Percentiles rank a stretch among this genome's conserved stretches.
These are phyloP conservation scores for Dendrobium officinale DNA, from an alignment of 106 monocot genomes.

Conservation along the genomic window DNA sequence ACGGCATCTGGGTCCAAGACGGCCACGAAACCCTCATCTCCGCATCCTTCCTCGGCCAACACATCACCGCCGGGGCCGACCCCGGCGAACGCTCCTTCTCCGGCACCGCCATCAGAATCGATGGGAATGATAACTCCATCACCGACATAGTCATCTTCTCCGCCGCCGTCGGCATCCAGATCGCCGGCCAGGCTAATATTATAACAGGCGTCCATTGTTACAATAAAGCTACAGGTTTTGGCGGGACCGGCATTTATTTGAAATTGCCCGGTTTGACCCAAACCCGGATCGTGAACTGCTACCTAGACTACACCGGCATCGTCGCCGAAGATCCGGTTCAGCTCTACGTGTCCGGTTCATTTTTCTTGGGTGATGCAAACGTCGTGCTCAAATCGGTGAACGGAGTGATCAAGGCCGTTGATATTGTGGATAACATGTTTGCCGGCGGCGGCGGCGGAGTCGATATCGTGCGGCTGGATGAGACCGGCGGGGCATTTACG, in stretches of 20 bases:
- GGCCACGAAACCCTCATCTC: slow-evolving; percentile 49
- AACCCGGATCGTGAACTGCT: slow-evolving; percentile 51
- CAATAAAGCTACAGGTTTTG: slow-evolving; percentile 46
- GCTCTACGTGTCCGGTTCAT: slow-evolving; percentile 25
- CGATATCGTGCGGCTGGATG: slow-evolving; percentile 25
- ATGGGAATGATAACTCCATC: slow-evolving; percentile 45
- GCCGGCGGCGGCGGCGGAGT: slow-evolving; percentile 20
- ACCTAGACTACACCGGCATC: slow-evolving; percentile 47
- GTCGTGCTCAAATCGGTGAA: slow-evolving; percentile 38
- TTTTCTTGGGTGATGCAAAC: slow-evolving; percentile 42
- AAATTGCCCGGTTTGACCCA: slow-evolving; percentile 25
- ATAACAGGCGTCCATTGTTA: slow-evolving; percentile 51
- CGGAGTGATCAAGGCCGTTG: slow-evolving; percentile 20
- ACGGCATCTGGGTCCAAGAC: slow-evolving; percentile 32
- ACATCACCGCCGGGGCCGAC: slow-evolving; percentile 39
- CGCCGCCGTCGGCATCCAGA: slow-evolving; percentile 28
- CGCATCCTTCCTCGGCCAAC: slow-evolving; percentile 38
- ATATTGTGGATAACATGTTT: slow-evolving; percentile 45
- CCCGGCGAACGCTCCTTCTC: slow-evolving; percentile 34
- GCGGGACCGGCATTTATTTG: slow-evolving; percentile 41
- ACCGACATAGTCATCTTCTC: slow-evolving; percentile 58
- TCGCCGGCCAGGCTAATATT: slow-evolving; percentile 45
- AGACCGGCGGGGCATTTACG: slow-evolving; percentile 13
- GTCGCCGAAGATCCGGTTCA: slow-evolving; percentile 45
- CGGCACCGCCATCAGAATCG: slow-evolving; percentile 32